phyloP scores from a whole-genome alignment of 371 early-diverging fungal species.

The Chytridium lagenaria region DNA sequence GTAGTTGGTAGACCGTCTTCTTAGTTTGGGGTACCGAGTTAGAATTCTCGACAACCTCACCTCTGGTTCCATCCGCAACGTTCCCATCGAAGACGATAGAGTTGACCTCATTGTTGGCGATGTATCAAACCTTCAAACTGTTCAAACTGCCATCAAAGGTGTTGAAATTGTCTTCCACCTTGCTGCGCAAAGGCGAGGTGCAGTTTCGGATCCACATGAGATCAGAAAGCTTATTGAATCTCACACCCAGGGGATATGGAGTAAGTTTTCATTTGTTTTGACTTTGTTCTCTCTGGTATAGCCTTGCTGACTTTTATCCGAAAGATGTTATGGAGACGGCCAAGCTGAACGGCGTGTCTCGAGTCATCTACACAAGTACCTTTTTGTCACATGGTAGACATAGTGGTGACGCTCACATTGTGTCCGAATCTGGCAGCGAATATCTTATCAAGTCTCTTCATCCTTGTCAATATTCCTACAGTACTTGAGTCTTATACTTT shows the following conservation, averaged over 20 bases:
- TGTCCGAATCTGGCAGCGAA: neutral
- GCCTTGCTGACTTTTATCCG: neutral
- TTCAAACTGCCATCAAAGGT: slow-evolving; percentile 1
- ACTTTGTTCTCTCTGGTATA: too few species aligned
- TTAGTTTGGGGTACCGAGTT: slow-evolving; percentile 15
- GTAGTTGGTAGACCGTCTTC: slow-evolving; percentile 22
- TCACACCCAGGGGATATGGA: neutral
- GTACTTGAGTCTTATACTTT: neutral
- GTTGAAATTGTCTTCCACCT: slow-evolving; percentile 17
- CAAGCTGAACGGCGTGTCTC: neutral
- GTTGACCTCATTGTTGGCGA: slow-evolving; percentile 14
- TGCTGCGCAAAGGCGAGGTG: neutral
- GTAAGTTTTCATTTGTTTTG: neutral
- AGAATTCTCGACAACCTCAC: slow-evolving; percentile 21
- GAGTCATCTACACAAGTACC: neutral
- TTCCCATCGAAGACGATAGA: slow-evolving; percentile 1
- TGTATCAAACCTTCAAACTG: neutral
- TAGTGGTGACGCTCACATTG: neutral
- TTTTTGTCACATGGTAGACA: neutral
- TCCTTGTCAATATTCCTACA: neutral
- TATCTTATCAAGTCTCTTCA: neutral
- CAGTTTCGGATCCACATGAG: neutral
- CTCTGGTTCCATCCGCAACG: slow-evolving; percentile 16
- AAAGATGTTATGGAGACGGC: neutral
- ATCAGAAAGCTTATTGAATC: neutral